phyloP scores from a whole-genome alignment of 2,329 filamentous ascomycete species.

The Ceratocystis variospora region DNA sequence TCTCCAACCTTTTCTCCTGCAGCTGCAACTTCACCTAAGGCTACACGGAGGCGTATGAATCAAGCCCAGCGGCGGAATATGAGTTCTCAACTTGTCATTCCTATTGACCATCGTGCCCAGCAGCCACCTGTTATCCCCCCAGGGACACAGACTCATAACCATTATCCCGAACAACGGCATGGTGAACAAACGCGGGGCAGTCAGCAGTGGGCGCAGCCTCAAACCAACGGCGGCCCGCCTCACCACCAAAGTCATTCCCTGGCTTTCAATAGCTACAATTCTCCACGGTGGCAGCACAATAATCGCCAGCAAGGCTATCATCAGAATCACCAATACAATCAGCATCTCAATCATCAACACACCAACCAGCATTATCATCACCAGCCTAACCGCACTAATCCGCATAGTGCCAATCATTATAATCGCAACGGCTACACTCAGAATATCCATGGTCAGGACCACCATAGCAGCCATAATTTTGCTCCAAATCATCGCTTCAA shows the following conservation, averaged over 20 bases:
- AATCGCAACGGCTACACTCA: background rate
- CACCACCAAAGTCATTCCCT: background rate
- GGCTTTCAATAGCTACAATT: background rate
- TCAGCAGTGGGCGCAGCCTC: background rate
- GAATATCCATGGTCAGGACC: background rate
- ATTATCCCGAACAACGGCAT: background rate
- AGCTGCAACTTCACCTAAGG: conserved; percentile 1
- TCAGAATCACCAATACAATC: background rate
- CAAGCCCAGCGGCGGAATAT: conserved; percentile 51
- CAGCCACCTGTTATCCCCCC: conserved; percentile 13
- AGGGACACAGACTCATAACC: background rate
- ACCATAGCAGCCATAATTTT: background rate
- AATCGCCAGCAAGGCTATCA: background rate
- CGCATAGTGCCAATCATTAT: background rate
- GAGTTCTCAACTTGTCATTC: conserved; percentile 44
- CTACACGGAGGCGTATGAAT: conserved; percentile 35
- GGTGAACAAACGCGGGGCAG: background rate
- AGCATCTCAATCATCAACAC: background rate
- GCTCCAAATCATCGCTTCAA: background rate
- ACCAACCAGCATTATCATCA: background rate
- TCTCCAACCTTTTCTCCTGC: background rate
- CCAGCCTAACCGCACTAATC: background rate
- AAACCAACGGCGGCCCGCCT: background rate
- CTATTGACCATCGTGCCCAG: conserved; percentile 35
- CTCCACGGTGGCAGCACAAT: background rate